Evolutionary conservation across 1,139 yeast species (phyloP).

Genomic region (Sugiyamaella novakii): DNA sequence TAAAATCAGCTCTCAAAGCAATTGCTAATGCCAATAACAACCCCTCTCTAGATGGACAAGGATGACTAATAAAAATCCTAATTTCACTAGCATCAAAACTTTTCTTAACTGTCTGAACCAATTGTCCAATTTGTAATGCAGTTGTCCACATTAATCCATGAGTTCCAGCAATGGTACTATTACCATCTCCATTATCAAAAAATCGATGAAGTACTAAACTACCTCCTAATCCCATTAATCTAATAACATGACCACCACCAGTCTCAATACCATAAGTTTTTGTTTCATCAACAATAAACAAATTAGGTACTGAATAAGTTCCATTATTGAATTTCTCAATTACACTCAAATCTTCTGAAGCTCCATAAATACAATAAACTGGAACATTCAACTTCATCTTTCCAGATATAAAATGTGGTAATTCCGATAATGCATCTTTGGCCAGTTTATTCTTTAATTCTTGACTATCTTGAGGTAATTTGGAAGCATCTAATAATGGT

Average conservation of each 20-base stretch:
- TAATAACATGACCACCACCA: constrained; percentile 49
- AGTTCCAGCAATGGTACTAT: constrained; percentile 59
- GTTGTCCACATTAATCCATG: constrained; percentile 79
- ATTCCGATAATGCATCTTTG: constrained; percentile 53
- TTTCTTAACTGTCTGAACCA: constrained; percentile 51
- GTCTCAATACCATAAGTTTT: constrained; percentile 45
- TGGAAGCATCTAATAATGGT: constrained; percentile 54
- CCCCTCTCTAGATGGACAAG: constrained; percentile 68
- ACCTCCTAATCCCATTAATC: constrained; percentile 74
- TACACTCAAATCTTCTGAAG: constrained; percentile 71
- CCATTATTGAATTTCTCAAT: constrained; percentile 62
- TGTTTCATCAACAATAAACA: constrained; percentile 63
- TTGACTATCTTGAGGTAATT: constrained; percentile 44
- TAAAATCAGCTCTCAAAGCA: constrained; percentile 68
- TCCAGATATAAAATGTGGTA: constrained; percentile 56
- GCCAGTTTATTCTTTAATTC: constrained; percentile 45
- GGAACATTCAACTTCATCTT: constrained; percentile 55
- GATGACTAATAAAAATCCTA: constrained; percentile 66
- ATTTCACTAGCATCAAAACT: constrained; percentile 50
- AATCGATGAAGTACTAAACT: constrained; percentile 65
- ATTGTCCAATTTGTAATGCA: constrained; percentile 67
- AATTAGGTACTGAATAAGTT: constrained; percentile 55
- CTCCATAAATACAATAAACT: constrained; percentile 75
- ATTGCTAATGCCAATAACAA: constrained; percentile 69
- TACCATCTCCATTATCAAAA: constrained; percentile 64